Evolutionary conservation across 2,329 filamentous ascomycete genomes (phyloP).

Genomic region (Teratosphaeria viscida): DNA sequence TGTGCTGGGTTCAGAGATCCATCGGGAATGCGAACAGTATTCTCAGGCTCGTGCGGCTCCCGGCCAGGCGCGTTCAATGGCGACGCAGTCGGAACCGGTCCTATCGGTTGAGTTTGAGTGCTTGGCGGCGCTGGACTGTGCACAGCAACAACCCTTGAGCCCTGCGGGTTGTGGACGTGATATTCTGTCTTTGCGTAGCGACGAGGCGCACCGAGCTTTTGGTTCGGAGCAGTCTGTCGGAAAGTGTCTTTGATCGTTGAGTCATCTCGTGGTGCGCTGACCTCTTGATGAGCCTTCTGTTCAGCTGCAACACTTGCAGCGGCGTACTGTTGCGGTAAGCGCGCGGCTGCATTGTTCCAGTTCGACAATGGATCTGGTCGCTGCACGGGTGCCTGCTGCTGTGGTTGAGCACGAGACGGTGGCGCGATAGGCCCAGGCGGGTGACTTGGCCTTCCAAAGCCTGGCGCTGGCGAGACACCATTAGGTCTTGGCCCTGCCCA

Average conservation of each 20-base stretch:
- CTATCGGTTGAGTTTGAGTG: constrained; percentile 24
- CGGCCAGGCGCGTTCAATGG: constrained; percentile 12
- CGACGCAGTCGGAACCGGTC: constrained; percentile 16
- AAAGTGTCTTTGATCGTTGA: constrained; percentile 25
- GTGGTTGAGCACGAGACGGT: constrained; percentile 21
- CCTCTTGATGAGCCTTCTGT: constrained; percentile 4
- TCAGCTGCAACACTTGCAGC: constrained; percentile 12
- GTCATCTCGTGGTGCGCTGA: constrained; percentile 5
- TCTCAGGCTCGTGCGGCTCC: constrained; percentile 9
- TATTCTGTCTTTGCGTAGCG: constrained; percentile 18
- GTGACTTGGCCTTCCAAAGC: constrained; percentile 20
- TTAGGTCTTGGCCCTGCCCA: constrained; percentile 15
- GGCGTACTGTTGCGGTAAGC: constrained; percentile 16
- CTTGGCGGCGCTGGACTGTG: constrained; percentile 22
- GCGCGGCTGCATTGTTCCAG: constrained; percentile 20
- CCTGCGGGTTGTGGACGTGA: constrained; percentile 20
- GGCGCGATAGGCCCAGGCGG: constrained; percentile 26
- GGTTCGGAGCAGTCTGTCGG: constrained; percentile 22
- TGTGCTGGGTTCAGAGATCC: constrained; percentile 21
- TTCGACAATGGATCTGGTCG: constrained; percentile 12
- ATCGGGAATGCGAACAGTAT: constrained; percentile 25
- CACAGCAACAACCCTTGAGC: constrained; percentile 14
- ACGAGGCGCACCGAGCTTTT: constrained; percentile 19
- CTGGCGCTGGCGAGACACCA: constrained; percentile 21
- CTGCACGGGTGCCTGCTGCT: constrained; percentile 7